A percentile compares a stretch with the other conserved stretches of the same genome.
Conservation (phyloP, 1,284 basidiomycete genomes). For the Erythrobasidium hasegawianum region DNA sequence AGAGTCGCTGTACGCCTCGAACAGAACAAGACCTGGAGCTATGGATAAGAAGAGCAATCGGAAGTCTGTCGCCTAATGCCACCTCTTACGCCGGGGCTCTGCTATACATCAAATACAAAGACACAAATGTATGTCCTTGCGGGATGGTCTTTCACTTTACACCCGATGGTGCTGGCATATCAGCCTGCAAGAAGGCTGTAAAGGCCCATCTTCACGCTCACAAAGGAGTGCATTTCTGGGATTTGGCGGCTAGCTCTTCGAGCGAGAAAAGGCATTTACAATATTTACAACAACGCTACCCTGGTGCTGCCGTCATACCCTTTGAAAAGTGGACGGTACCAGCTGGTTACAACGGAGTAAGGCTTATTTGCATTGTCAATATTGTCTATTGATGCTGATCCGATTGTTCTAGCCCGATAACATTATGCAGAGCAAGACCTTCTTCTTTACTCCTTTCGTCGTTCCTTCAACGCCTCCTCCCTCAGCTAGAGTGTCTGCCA, state of each 20-base stretch:
- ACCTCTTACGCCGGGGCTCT: background rate
- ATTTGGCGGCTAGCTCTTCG: background rate
- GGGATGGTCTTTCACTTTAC: background rate
- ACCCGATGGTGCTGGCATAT: background rate
- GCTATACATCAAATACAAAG: background rate
- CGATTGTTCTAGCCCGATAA: background rate
- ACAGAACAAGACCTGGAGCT: too few relatives aligned
- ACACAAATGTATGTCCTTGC: constrained; percentile 1
- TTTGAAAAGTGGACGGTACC: background rate
- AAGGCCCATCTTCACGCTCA: background rate
- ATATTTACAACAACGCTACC: background rate
- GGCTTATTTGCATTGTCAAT: background rate
- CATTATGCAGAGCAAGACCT: background rate
- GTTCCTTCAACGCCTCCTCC: too few relatives aligned
- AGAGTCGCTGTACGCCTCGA: too few relatives aligned
- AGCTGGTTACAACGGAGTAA: background rate
- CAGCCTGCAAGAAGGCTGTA: background rate
- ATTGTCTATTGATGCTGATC: too few relatives aligned
- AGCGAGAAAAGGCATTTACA: background rate
- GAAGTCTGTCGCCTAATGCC: too few relatives aligned
- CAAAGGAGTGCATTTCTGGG: background rate
- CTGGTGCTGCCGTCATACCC: background rate
- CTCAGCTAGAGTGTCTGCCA: too few relatives aligned
- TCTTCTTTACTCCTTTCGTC: too few relatives aligned
- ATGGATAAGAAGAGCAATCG: too few relatives aligned